Conservation (phyloP, 371 early-diverging fungal species). For the Paraphysoderma sedebokerense region DNA sequence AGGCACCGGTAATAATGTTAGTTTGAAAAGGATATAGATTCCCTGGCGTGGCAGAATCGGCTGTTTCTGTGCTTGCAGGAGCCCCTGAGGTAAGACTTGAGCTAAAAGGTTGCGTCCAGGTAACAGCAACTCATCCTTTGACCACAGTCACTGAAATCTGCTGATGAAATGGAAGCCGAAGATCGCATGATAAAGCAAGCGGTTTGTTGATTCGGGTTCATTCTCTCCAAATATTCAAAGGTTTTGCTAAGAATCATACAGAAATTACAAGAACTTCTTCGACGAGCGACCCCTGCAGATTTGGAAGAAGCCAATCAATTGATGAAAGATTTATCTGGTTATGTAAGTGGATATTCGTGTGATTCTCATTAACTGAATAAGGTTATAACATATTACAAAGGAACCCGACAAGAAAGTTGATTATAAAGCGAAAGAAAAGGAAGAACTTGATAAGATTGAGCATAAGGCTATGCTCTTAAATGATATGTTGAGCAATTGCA, state of each 20-base stretch:
- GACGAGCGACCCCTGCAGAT: conserved; percentile 81
- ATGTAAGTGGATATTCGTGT: conserved; percentile 30
- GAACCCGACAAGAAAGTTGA: conserved; percentile 54
- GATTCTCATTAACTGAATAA: neutral
- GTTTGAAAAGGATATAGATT: conserved; percentile 55
- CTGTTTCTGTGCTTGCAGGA: conserved; percentile 11
- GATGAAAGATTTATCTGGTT: conserved; percentile 92
- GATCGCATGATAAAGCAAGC: conserved; percentile 73
- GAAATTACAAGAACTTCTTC: conserved; percentile 91
- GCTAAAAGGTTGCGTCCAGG: neutral
- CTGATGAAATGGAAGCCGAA: conserved; percentile 83
- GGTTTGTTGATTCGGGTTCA: too few species aligned
- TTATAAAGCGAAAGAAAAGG: conserved; percentile 59
- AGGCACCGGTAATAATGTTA: too few species aligned
- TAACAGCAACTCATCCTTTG: neutral
- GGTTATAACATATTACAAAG: too few species aligned
- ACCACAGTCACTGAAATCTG: conserved; percentile 37
- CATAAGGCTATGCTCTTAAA: conserved; percentile 55
- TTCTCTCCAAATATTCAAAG: too few species aligned
- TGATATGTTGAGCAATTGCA: conserved; percentile 51
- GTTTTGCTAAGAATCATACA: conserved; percentile 9
- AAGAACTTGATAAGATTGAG: conserved; percentile 66
- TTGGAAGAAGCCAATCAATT: conserved; percentile 83
- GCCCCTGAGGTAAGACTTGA: conserved; percentile 4
- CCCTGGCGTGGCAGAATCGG: conserved; percentile 27